Base-by-base conservation (phyloP, 768 basidiomycete genomes). In the Podaxis sp. region DNA sequence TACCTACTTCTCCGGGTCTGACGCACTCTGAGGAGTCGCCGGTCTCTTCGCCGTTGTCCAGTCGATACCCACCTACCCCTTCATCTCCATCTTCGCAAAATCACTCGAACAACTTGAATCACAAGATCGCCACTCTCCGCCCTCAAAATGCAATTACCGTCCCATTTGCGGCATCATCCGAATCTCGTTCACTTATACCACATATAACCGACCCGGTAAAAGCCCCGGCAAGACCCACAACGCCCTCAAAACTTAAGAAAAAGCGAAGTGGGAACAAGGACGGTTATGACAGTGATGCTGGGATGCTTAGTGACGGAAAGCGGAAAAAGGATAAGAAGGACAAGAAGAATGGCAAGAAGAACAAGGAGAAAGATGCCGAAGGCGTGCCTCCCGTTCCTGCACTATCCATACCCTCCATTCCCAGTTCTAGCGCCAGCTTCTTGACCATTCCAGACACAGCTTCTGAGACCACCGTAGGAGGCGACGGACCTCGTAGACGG, bases 251-350 rank as follows among this genome's bases (percentile, higher is more conserved):
- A 63, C 66, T 80, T 43, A 79, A 73, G 69, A 83, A 82, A 71
- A 76, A 80, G 62, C 68, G 71, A 49, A 55, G 60, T 17, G 67
- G 46, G 9, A 69, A 65, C 8, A 73, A 65, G 19, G 82, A 80
- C 66, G 83, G 81, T 2, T 80, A 84, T 66, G 83, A 85, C 51
- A 82, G 80, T 64, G 83, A 85, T 63, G 81, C 78, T 3, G 82
- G 79, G 1, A 81, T 83, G 66, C 64, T 81, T 40, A 83, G 81
- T 55, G 83, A 84, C 49, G 68, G 29, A 19, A 67, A n/a, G 75
- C 71, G 22, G 67, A 70, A 69, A 65, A 63, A 65, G 63, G 65
- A 63, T 50, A 67, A 63, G 38, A 63, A 64, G 17, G 58, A 64
- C 47, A 53, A 67, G 61, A 68, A 66, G 27, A 66, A 68, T 33